Percentiles rank a stretch among this genome's conserved stretches.
These are phyloP conservation scores for Wilhelminamyces savonicus DNA, from an alignment of 805 yeast species.

Conservation along the genomic window DNA sequence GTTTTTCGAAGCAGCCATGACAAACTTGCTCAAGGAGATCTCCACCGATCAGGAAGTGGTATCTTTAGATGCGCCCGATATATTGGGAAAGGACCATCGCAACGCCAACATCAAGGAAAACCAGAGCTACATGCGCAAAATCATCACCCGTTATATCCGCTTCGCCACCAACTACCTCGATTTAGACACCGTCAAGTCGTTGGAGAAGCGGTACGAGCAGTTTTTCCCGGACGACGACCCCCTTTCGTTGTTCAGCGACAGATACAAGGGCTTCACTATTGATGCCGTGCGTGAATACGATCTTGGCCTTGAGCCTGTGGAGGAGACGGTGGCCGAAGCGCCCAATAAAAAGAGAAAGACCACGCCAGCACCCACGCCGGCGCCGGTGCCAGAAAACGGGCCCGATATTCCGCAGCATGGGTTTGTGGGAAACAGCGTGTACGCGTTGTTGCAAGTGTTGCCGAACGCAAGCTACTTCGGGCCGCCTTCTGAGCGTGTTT, in stretches of 20 bases:
- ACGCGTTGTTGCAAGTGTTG: constrained; percentile 46
- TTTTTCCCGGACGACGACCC: constrained; percentile 57
- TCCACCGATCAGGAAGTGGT: constrained; percentile 16
- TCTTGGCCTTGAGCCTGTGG: constrained; percentile 17
- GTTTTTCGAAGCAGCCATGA: constrained; percentile 70
- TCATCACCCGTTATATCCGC: constrained; percentile 45
- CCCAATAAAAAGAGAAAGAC: constrained; percentile 7
- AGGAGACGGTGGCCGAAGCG: constrained; percentile 5
- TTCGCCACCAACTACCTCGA: constrained; percentile 71
- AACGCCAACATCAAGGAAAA: constrained; percentile 25
- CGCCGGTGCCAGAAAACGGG: constrained; percentile 1
- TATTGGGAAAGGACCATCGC: neutral
- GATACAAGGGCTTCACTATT: constrained; percentile 30
- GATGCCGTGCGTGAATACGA: constrained; percentile 35
- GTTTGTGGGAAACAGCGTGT: constrained; percentile 27
- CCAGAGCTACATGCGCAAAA: constrained; percentile 20
- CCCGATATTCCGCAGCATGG: too few species aligned
- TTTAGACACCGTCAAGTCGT: constrained; percentile 54
- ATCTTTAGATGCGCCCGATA: neutral
- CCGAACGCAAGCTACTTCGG: constrained; percentile 58
- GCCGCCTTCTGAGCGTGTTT: constrained; percentile 39
- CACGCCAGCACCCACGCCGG: constrained; percentile 1
- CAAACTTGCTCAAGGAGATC: constrained; percentile 39
- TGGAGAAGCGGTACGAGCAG: constrained; percentile 62
- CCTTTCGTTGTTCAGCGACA: constrained; percentile 28